Percentiles rank a stretch among this genome's conserved stretches.
phyloP scores from a whole-genome alignment of 306 rosid species.

The Quillaja saponaria region DNA sequence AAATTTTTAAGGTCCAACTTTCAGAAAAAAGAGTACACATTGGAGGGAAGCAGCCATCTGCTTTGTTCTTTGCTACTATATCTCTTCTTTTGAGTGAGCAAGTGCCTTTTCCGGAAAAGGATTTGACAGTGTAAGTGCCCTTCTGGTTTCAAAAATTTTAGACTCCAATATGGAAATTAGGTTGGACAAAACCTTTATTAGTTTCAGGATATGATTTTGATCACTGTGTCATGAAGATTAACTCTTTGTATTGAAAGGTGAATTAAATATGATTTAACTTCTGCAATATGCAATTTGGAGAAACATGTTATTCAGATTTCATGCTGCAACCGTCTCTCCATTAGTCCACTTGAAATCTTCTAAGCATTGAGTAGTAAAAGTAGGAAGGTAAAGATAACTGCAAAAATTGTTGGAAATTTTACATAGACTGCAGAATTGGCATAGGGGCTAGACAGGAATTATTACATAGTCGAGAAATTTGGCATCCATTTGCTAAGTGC shows the following conservation, averaged over 20 bases:
- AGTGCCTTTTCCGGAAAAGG: conserved; percentile 74
- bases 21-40: conserved; percentile 68
- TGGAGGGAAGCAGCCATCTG: conserved; percentile 94
- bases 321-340: conserved; percentile 13
- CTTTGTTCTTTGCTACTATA: conserved; percentile 67
- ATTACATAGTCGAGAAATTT: neutral
- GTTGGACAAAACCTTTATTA: conserved; percentile 17
- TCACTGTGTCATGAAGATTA: conserved; percentile 1
- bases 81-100: conserved; percentile 76
- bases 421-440: too few species aligned
- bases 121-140: conserved; percentile 71
- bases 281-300: conserved; percentile 1
- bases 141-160: conserved; percentile 26
- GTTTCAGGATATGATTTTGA: conserved; percentile 16
- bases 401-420: too few species aligned
- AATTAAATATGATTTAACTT: conserved; percentile 9
- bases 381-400: too few species aligned
- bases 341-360: neutral
- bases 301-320: conserved; percentile 1
- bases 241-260: conserved; percentile 3
- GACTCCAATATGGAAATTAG: conserved; percentile 21
- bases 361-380: too few species aligned
- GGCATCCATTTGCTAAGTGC: conserved; percentile 1
- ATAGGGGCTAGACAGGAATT: neutral
- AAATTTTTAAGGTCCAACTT: conserved; percentile 82